These are phyloP conservation scores for Leavenworthia alabamica DNA, from an alignment of 345 rosid genomes.

Conservation along the genomic window DNA sequence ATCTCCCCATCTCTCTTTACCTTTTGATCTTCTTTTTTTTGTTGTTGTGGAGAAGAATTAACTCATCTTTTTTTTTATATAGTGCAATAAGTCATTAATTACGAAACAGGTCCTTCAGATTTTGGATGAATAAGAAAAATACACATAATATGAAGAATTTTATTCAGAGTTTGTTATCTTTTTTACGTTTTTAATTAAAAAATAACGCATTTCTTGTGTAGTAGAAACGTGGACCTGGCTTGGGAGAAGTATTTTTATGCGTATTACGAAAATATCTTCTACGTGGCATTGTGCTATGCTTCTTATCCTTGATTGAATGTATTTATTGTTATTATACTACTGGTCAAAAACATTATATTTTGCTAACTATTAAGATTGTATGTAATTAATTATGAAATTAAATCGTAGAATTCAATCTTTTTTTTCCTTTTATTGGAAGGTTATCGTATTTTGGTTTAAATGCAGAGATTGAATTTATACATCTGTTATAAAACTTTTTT, in stretches of 20 bases:
- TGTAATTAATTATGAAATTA: too few relatives aligned
- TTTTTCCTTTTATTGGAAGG: neutral
- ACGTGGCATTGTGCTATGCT: neutral
- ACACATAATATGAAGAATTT: neutral
- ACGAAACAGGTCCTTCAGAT: neutral
- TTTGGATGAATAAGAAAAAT: neutral
- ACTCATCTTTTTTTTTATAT: slow-evolving; percentile 1
- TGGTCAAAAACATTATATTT: neutral
- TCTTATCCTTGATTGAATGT: neutral
- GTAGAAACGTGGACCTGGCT: slow-evolving; percentile 23
- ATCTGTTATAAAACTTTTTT: neutral
- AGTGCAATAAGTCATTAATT: neutral
- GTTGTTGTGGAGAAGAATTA: neutral
- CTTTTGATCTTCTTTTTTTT: neutral
- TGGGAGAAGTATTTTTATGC: neutral
- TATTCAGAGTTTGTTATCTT: neutral
- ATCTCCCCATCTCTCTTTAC: slow-evolving; percentile 72
- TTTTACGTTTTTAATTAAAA: neutral
- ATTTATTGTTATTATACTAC: neutral
- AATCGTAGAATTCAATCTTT: too few relatives aligned
- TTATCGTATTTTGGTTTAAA: neutral
- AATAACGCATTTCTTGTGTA: neutral
- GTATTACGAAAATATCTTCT: neutral
- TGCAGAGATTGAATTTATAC: neutral
- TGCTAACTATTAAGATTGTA: neutral